Evolutionary conservation across 1,284 basidiomycete genomes (phyloP).

Genomic region (Apiotrichum gamsii): DNA sequence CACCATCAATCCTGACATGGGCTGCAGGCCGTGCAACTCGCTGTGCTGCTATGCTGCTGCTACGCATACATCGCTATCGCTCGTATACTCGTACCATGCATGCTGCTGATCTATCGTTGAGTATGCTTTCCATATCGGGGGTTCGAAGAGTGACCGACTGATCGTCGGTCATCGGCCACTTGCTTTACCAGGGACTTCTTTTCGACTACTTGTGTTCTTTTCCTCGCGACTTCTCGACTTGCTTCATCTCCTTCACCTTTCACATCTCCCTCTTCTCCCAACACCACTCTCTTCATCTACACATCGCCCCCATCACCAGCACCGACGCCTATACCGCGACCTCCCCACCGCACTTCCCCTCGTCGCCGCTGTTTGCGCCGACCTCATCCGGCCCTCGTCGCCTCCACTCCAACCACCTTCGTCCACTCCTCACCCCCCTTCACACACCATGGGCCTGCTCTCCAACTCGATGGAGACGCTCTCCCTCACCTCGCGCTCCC

Average conservation of each 20-base stretch:
- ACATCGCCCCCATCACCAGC: not conserved
- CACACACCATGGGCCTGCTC: slow-evolving; percentile 27
- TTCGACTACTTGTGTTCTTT: too few species aligned
- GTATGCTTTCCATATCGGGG: too few species aligned
- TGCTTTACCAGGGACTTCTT: too few species aligned
- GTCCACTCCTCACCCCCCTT: not conserved
- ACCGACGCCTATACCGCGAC: not conserved
- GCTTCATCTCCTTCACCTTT: not conserved
- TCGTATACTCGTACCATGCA: too few species aligned
- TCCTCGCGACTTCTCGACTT: too few species aligned
- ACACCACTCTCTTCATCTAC: not conserved
- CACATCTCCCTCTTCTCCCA: not conserved
- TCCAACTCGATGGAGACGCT: slow-evolving; percentile 27
- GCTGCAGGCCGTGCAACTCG: too few species aligned
- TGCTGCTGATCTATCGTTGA: too few species aligned
- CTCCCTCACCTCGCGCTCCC: slow-evolving; percentile 11
- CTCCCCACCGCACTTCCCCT: not conserved
- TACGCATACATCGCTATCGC: too few species aligned
- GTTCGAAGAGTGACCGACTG: too few species aligned
- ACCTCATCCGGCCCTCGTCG: not conserved
- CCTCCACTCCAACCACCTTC: not conserved
- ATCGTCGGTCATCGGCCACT: too few species aligned
- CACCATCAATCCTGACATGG: too few species aligned
- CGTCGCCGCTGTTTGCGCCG: not conserved
- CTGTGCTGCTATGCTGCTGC: too few species aligned